These are phyloP conservation scores for Bidens hawaiensis DNA, from an alignment of 140 eudicot genomes.

Conservation along the genomic window DNA sequence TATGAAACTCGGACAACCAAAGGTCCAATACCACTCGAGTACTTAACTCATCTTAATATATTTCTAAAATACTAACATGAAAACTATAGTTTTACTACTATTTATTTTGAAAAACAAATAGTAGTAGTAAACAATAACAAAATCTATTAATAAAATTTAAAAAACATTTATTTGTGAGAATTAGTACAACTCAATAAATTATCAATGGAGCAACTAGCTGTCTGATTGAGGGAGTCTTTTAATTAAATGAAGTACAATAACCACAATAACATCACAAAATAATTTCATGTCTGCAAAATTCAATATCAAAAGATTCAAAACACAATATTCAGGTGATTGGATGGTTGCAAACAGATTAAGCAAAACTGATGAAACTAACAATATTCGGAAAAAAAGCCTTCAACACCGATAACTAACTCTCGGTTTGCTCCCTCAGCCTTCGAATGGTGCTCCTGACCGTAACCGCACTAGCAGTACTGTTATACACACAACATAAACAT, in stretches of 20 bases:
- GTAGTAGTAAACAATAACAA: too few relatives aligned
- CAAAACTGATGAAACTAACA: conserved; percentile 16
- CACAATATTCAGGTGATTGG: background rate
- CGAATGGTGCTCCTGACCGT: conserved; percentile 91
- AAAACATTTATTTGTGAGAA: too few relatives aligned
- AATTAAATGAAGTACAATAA: background rate
- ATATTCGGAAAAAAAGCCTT: background rate
- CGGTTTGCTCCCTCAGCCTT: conserved; percentile 94
- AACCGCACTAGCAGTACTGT: conserved; percentile 93
- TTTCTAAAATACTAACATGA: too few relatives aligned
- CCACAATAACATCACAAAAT: background rate
- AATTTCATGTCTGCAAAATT: background rate
- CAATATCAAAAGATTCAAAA: conserved; percentile 14
- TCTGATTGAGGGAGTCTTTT: background rate
- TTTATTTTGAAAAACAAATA: too few relatives aligned
- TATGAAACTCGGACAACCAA: too few relatives aligned
- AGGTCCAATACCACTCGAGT: too few relatives aligned
- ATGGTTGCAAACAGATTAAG: background rate
- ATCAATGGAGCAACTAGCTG: background rate
- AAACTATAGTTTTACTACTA: too few relatives aligned
- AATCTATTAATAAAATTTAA: too few relatives aligned
- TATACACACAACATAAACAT: background rate
- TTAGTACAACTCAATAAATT: too few relatives aligned
- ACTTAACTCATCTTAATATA: too few relatives aligned
- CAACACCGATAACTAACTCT: conserved; percentile 34